Conservation (phyloP, 805 yeast genomes). For the Kazachstania viticola region DNA sequence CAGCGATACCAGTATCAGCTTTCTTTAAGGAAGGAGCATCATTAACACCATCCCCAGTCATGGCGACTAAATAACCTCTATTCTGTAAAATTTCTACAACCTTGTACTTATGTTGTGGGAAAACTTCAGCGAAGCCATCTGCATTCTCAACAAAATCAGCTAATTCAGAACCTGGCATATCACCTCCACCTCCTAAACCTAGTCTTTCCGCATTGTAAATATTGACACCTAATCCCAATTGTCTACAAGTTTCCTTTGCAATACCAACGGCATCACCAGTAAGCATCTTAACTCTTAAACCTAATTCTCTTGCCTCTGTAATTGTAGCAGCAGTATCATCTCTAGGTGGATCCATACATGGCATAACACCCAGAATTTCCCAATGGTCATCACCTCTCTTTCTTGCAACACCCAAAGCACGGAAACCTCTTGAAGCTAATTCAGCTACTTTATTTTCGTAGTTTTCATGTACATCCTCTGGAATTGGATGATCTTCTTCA, state of each 20-base stretch:
- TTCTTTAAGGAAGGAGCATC: slow-evolving; percentile 96
- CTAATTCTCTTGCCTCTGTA: slow-evolving; percentile 78
- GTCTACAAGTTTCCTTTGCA: slow-evolving; percentile 97
- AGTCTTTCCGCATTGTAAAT: slow-evolving; percentile 93
- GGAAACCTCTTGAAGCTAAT: slow-evolving; percentile 96
- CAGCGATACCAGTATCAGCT: slow-evolving; percentile 95
- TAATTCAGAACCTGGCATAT: slow-evolving; percentile 94
- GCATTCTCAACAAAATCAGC: slow-evolving; percentile 96
- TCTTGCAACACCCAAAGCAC: slow-evolving; percentile 97
- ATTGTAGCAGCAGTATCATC: slow-evolving; percentile 95
- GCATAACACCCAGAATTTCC: slow-evolving; percentile 97
- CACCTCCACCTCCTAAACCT: slow-evolving; percentile 93
- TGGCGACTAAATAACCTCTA: slow-evolving; percentile 95
- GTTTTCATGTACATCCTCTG: slow-evolving; percentile 87
- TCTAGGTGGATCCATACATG: slow-evolving; percentile 98
- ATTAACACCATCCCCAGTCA: slow-evolving; percentile 99
- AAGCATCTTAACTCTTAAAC: slow-evolving; percentile 94
- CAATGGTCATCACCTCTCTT: slow-evolving; percentile 97
- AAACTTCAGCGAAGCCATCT: slow-evolving; percentile 96
- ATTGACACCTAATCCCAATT: slow-evolving; percentile 92
- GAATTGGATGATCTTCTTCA: slow-evolving; percentile 93
- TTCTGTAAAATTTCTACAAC: slow-evolving; percentile 92
- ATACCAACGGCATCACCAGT: slow-evolving; percentile 99
- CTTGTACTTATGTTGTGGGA: slow-evolving; percentile 95
- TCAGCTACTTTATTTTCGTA: slow-evolving; percentile 96